A percentile compares a stretch with the other conserved stretches of the same genome.
These are phyloP conservation scores for Aristolochia contorta DNA, from an alignment of 164 flowering plant species.

Conservation along the genomic window DNA sequence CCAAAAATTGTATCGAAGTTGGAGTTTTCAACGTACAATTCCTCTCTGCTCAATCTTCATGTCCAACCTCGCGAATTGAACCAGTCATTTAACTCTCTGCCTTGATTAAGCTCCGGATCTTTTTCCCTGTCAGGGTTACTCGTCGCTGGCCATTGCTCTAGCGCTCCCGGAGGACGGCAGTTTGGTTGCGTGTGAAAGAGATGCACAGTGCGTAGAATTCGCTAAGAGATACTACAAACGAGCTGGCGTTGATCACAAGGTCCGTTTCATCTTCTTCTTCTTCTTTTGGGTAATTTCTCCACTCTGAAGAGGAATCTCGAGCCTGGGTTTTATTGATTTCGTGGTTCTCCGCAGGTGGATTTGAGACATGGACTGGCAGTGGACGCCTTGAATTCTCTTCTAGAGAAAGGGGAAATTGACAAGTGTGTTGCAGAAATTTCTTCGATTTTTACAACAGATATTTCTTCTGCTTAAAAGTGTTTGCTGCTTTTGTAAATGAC, in stretches of 20 bases:
- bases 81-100: no score
- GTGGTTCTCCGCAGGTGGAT: conserved; percentile 36
- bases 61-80: no score
- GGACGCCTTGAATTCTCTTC: conserved; percentile 48
- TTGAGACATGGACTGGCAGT: conserved; percentile 69
- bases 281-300: no score
- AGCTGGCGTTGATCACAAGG: conserved; percentile 92
- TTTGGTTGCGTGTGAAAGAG: conserved; percentile 43
- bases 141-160: conserved; percentile 83
- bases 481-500: no score
- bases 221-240: conserved; percentile 63
- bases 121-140: conserved; percentile 52
- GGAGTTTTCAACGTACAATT: no score
- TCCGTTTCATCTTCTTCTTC: conserved; percentile 8
- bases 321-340: no score
- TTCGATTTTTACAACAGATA: neutral
- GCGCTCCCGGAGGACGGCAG: conserved; percentile 75
- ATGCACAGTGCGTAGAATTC: conserved; percentile 56
- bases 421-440: conserved; percentile 27
- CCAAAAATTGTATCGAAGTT: no score
- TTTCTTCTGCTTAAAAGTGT: neutral
- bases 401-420: conserved; percentile 59
- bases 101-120: no score
- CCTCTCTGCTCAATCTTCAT: no score
- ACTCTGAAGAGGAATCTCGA: no score